Evolutionary conservation across 148 eudicot species (phyloP).

Genomic region (Vaccinium macrocarpon): DNA sequence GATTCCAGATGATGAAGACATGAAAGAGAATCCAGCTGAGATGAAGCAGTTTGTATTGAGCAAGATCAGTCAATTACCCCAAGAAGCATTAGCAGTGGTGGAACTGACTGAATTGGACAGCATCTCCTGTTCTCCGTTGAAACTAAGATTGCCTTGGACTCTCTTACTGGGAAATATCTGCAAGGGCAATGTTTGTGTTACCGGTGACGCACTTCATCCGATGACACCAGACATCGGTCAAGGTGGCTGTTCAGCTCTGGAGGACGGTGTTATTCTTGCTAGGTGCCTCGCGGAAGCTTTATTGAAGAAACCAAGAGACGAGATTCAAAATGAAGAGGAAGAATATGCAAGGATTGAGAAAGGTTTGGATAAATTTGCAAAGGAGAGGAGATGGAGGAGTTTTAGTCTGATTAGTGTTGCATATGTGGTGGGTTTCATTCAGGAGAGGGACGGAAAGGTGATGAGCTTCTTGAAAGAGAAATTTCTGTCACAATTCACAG

Average conservation of each 20-base stretch:
- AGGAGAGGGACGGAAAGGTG: conserved; percentile 32
- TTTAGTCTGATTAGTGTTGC: conserved; percentile 35
- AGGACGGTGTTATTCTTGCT: conserved; percentile 47
- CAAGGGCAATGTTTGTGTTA: conserved; percentile 38
- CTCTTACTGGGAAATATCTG: conserved; percentile 31
- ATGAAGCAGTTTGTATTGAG: conserved; percentile 44
- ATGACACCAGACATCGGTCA: conserved; percentile 65
- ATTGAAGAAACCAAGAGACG: conserved; percentile 10
- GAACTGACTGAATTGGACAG: conserved; percentile 26
- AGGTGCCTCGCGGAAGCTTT: conserved; percentile 44
- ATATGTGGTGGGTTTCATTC: conserved; percentile 31
- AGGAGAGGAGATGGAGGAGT: conserved; percentile 45
- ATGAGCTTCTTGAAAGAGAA: conserved; percentile 31
- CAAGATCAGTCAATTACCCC: conserved; percentile 25
- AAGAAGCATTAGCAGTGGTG: conserved; percentile 13
- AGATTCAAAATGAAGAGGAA: conserved; percentile 14
- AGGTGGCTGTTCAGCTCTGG: conserved; percentile 57
- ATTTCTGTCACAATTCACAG: conserved; percentile 19
- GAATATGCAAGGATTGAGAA: conserved; percentile 23
- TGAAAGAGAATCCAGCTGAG: conserved; percentile 26
- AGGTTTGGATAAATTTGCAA: conserved; percentile 45
- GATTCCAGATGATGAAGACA: conserved; percentile 30
- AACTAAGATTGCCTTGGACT: conserved; percentile 41
- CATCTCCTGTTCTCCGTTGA: conserved; percentile 25
- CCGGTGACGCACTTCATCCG: conserved; percentile 59